phyloP scores from a whole-genome alignment of 2,329 filamentous ascomycete genomes.

The Blumeriella jaapii region DNA sequence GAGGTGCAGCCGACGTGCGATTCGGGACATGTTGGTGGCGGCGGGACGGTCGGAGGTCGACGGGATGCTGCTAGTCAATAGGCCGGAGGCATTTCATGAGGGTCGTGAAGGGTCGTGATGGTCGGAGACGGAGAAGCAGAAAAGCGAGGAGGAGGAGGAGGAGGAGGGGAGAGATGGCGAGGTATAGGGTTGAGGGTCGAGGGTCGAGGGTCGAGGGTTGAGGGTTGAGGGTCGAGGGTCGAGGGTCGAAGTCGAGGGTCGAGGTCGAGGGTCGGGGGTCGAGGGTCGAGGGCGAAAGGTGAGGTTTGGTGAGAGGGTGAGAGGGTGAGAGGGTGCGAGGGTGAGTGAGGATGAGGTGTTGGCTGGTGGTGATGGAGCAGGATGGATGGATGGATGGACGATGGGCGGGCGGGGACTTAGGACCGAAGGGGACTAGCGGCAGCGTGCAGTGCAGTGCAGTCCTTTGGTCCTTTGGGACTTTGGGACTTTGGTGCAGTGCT shows the following conservation, averaged over 20 bases:
- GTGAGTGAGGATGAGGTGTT: conserved; percentile 1
- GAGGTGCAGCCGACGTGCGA: conserved; percentile 10
- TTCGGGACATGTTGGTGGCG: conserved; percentile 13
- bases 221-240: background rate
- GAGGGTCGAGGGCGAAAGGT: background rate
- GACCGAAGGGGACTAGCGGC: no score
- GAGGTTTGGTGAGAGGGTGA: background rate
- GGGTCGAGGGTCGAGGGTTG: background rate
- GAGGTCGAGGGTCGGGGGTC: background rate
- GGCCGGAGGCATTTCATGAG: conserved; percentile 5
- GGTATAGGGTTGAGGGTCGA: background rate
- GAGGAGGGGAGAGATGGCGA: background rate
- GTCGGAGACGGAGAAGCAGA: no score
- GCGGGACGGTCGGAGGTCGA: background rate
- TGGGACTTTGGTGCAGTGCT: no score
- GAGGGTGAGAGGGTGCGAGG: background rate
- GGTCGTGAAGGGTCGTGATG: background rate
- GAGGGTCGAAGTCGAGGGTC: background rate
- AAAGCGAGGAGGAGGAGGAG: background rate
- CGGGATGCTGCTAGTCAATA: background rate
- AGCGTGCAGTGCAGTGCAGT: no score
- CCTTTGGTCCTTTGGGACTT: no score
- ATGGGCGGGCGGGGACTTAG: no score
- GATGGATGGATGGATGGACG: background rate
- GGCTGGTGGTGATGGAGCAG: background rate